Conservation (phyloP, 768 basidiomycete species). For the Leccinum rimulosum region DNA sequence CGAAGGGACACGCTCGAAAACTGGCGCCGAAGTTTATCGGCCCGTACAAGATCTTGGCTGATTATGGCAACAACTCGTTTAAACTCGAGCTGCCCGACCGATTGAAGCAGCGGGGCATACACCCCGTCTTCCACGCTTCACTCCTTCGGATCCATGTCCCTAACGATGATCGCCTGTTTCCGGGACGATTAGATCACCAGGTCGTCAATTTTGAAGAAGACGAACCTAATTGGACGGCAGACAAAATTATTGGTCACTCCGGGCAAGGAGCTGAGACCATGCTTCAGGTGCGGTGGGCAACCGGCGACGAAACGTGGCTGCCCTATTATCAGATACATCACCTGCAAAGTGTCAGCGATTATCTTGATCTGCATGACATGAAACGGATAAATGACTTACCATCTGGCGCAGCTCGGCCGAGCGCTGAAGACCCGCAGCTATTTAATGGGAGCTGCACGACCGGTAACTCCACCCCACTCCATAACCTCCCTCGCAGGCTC, state of each 20-base stretch:
- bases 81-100: constrained; percentile 27
- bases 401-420: too few relatives aligned
- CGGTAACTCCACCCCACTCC: too few relatives aligned
- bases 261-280: background rate
- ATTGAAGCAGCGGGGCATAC: constrained; percentile 24
- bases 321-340: background rate
- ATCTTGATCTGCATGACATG: background rate
- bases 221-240: background rate
- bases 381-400: too few relatives aligned
- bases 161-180: constrained; percentile 27
- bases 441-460: too few relatives aligned
- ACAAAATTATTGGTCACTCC: background rate
- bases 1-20: background rate
- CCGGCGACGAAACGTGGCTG: background rate
- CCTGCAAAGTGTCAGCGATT: background rate
- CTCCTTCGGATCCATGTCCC: constrained; percentile 24
- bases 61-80: constrained; percentile 13
- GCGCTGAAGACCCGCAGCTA: too few relatives aligned
- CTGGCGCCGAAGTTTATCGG: background rate
- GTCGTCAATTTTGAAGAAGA: background rate
- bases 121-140: constrained; percentile 34
- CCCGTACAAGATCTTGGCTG: constrained; percentile 1
- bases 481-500: too few relatives aligned
- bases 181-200: too few relatives aligned
- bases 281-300: background rate